phyloP scores from a whole-genome alignment of 768 basidiomycete species.

The Rhodosporidiobolus odoratus region DNA sequence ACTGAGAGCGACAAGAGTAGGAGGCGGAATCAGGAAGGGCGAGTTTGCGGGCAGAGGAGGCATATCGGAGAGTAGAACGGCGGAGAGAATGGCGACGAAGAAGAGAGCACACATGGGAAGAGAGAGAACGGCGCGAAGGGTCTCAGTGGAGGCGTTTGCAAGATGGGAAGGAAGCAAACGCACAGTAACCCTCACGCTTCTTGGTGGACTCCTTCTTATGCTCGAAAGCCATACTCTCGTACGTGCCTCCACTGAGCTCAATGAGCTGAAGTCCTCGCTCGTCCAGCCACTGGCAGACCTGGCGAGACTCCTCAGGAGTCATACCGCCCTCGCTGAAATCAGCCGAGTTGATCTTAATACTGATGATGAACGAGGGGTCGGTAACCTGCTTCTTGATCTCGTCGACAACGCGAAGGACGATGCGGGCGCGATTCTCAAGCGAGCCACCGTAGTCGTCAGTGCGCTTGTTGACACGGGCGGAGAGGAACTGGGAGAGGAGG shows the following conservation, averaged over 20 bases:
- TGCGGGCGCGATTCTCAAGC: conserved; percentile 57
- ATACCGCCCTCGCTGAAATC: conserved; percentile 44
- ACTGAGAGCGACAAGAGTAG: neutral
- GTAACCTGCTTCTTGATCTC: conserved; percentile 47
- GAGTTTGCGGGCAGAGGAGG: neutral
- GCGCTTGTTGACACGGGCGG: conserved; percentile 36
- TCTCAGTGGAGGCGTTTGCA: no score
- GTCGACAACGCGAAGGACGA: conserved; percentile 56
- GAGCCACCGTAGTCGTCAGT: conserved; percentile 57
- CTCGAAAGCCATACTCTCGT: conserved; percentile 35
- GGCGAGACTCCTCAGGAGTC: conserved; percentile 45
- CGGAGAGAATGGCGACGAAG: no score
- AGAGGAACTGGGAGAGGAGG: conserved; percentile 35
- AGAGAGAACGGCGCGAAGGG: no score
- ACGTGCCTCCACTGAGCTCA: conserved; percentile 50
- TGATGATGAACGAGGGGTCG: conserved; percentile 33
- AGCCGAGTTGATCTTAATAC: conserved; percentile 14
- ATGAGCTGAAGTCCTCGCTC: conserved; percentile 48
- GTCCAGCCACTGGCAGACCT: conserved; percentile 47
- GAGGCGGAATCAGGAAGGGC: neutral
- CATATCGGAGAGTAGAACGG: no score
- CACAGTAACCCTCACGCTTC: conserved; percentile 43
- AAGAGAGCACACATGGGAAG: no score
- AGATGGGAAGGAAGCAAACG: conserved; percentile 5
- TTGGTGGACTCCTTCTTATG: conserved; percentile 45